Percentiles rank a stretch among this genome's conserved stretches.
Evolutionary conservation across 768 basidiomycete species (phyloP).

Genomic region (Kwoniella pini): DNA sequence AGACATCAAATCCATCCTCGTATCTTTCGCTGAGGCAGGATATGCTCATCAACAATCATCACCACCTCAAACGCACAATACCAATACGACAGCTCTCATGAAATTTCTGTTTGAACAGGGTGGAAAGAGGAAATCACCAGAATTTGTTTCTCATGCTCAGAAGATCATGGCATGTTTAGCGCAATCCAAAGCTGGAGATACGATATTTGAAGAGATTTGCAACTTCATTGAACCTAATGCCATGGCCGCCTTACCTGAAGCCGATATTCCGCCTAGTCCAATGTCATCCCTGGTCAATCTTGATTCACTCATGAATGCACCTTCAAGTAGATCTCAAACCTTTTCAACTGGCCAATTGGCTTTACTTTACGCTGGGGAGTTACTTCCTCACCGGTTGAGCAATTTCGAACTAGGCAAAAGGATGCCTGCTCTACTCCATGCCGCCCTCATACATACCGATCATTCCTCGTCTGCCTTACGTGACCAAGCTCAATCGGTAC

Average conservation of each 20-base stretch:
- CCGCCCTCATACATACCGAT: constrained; percentile 78
- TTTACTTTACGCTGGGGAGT: constrained; percentile 64
- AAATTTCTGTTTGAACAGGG: constrained; percentile 86
- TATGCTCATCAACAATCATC: constrained; percentile 55
- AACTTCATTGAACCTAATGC: constrained; percentile 78
- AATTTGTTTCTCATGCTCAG: constrained; percentile 75
- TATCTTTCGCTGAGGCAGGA: constrained; percentile 70
- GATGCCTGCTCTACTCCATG: constrained; percentile 74
- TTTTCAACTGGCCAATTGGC: constrained; percentile 86
- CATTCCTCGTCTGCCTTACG: constrained; percentile 71
- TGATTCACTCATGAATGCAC: constrained; percentile 57
- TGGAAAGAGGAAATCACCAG: constrained; percentile 73
- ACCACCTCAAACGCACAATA: constrained; percentile 40
- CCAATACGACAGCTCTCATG: constrained; percentile 74
- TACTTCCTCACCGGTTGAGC: constrained; percentile 58
- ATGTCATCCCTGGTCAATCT: constrained; percentile 61
- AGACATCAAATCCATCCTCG: constrained; percentile 78
- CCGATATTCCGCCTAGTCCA: constrained; percentile 35
- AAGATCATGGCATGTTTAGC: constrained; percentile 82
- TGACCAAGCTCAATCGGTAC: constrained; percentile 69
- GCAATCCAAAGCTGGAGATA: constrained; percentile 69
- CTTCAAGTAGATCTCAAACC: constrained; percentile 27
- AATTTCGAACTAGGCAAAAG: constrained; percentile 67
- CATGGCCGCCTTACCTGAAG: constrained; percentile 72
- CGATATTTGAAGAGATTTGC: constrained; percentile 80